A percentile compares a stretch with the other conserved stretches of the same genome.
phyloP scores from a whole-genome alignment of 2,329 filamentous ascomycete genomes.

The Polychaeton citri region DNA sequence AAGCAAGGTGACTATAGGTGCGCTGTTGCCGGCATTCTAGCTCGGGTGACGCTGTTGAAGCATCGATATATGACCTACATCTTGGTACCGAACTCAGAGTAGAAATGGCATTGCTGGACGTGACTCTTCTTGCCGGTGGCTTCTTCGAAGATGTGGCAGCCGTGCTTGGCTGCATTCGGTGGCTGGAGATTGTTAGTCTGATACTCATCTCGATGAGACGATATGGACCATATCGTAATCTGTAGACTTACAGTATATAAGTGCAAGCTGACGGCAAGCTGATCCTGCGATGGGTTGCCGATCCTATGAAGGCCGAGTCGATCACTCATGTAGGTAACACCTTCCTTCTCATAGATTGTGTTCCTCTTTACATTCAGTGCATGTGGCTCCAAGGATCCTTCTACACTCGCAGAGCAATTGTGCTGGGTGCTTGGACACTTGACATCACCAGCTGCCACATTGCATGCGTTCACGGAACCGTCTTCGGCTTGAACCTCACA shows the following conservation, averaged over 20 bases:
- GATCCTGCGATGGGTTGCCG: slow-evolving; percentile 55
- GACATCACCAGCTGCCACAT: neutral
- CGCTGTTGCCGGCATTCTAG: no score
- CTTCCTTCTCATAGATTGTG: slow-evolving; percentile 53
- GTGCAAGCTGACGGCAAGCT: slow-evolving; percentile 76
- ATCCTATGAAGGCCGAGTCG: slow-evolving; percentile 75
- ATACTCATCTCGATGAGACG: neutral
- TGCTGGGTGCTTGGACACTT: slow-evolving; percentile 14
- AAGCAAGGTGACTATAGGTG: no score
- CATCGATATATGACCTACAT: slow-evolving; percentile 4
- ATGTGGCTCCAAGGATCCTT: slow-evolving; percentile 8
- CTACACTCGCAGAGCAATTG: slow-evolving; percentile 23
- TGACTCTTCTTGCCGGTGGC: slow-evolving; percentile 61
- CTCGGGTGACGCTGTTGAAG: neutral
- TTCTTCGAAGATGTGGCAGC: slow-evolving; percentile 71
- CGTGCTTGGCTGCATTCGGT: slow-evolving; percentile 71
- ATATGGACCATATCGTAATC: neutral
- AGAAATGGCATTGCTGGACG: slow-evolving; percentile 58
- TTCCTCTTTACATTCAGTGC: slow-evolving; percentile 52
- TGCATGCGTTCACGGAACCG: slow-evolving; percentile 3
- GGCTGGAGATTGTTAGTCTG: slow-evolving; percentile 52
- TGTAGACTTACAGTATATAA: slow-evolving; percentile 32
- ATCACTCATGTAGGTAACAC: slow-evolving; percentile 85
- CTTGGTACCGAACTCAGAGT: slow-evolving; percentile 41
- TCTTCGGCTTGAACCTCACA: slow-evolving; percentile 17